Conservation (phyloP, 352 stramenopile genomes). For the Pilasporangium apinafurcum region DNA sequence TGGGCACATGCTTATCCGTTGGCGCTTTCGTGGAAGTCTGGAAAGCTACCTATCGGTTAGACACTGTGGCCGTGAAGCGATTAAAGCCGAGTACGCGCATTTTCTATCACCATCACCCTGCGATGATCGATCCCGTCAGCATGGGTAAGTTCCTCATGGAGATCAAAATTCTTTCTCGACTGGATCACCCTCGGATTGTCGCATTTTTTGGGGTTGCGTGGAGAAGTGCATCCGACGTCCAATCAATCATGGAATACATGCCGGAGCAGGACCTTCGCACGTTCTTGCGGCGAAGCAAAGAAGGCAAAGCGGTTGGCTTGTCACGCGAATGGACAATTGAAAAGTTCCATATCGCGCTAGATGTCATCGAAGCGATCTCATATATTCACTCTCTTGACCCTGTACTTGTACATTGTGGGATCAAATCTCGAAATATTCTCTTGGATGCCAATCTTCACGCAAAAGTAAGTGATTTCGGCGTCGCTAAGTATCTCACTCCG, state of each 20-base stretch:
- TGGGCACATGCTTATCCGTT: conserved; percentile 13
- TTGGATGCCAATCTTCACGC: conserved; percentile 10
- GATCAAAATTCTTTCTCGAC: conserved; percentile 35
- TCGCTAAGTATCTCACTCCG: conserved; percentile 11
- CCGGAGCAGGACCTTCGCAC: conserved; percentile 27
- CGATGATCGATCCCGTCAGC: conserved; percentile 15
- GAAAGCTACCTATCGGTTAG: conserved; percentile 27
- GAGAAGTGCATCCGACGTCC: conserved; percentile 21
- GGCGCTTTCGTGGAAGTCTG: conserved; percentile 33
- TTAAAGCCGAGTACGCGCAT: conserved; percentile 17
- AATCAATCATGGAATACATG: conserved; percentile 39
- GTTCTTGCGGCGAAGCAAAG: conserved; percentile 8
- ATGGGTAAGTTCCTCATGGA: conserved; percentile 44
- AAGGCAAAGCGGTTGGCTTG: neutral
- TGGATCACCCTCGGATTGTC: conserved; percentile 46
- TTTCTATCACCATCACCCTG: conserved; percentile 12
- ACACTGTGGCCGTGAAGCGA: conserved; percentile 30
- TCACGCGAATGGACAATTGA: conserved; percentile 16
- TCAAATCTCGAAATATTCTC: conserved; percentile 21
- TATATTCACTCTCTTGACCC: conserved; percentile 24
- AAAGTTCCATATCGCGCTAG: conserved; percentile 34
- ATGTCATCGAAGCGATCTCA: conserved; percentile 30
- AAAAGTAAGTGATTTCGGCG: conserved; percentile 20
- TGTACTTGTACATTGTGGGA: conserved; percentile 14
- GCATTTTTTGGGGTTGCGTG: conserved; percentile 43